A percentile compares a stretch with the other conserved stretches of the same genome.
phyloP scores from a whole-genome alignment of 352 stramenopile species.

The Stephanocyclus meneghinianus region DNA sequence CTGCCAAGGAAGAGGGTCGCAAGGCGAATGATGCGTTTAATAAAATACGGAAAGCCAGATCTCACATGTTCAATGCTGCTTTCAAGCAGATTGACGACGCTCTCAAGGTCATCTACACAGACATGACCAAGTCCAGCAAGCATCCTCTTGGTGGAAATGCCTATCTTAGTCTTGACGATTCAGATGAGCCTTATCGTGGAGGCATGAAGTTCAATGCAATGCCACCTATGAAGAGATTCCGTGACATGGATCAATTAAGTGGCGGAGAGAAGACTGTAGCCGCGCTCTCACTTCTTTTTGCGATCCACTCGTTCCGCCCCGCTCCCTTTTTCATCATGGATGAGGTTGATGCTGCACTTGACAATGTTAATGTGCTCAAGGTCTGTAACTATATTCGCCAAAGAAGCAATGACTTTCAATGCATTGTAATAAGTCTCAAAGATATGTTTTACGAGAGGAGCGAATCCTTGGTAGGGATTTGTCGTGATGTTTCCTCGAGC shows the following conservation, averaged over 20 bases:
- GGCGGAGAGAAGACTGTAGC: constrained; percentile 99
- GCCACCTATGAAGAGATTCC: constrained; percentile 98
- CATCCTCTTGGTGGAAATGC: constrained; percentile 91
- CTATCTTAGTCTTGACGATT: constrained; percentile 84
- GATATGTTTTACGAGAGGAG: constrained; percentile 92
- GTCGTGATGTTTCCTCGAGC: constrained; percentile 75
- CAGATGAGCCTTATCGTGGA: constrained; percentile 94
- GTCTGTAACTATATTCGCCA: constrained; percentile 96
- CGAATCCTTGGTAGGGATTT: constrained; percentile 80
- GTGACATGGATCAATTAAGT: constrained; percentile 97
- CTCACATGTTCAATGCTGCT: constrained; percentile 80
- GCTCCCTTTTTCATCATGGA: constrained; percentile 99
- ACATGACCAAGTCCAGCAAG: constrained; percentile 97
- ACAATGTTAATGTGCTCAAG: constrained; percentile 99
- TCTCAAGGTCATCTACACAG: constrained; percentile 84
- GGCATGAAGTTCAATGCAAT: constrained; percentile 99
- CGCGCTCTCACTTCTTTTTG: constrained; percentile 97
- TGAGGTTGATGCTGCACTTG: constrained; percentile 98
- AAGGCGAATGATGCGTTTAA: constrained; percentile 78
- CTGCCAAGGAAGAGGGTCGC: constrained; percentile 66
- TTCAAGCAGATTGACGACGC: constrained; percentile 94
- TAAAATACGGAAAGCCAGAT: constrained; percentile 68
- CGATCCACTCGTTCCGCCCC: constrained; percentile 94
- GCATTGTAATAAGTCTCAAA: constrained; percentile 98
- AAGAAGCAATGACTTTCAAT: constrained; percentile 91